A percentile compares a stretch with the other conserved stretches of the same genome.
Evolutionary conservation across 176 grass and related monocot genomes (phyloP).

Genomic region (Bothriochloa decipiens): DNA sequence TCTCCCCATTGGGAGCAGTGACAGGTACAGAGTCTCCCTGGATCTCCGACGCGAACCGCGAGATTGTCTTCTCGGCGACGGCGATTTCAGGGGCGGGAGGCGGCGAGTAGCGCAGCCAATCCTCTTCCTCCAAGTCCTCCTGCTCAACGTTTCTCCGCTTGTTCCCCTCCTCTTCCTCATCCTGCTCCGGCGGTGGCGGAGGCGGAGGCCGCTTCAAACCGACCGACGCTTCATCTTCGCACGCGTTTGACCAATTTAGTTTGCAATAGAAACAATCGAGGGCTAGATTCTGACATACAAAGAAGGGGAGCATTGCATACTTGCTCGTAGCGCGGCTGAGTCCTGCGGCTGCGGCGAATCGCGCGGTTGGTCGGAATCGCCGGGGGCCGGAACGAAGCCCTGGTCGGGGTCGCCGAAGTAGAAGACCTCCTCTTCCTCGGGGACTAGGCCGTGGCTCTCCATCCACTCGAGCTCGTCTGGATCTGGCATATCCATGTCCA

Average conservation of each 20-base stretch:
- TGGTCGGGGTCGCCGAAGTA: conserved; percentile 36
- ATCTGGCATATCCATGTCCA: conserved; percentile 79
- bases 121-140: conserved; percentile 48
- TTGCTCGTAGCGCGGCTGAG: neutral
- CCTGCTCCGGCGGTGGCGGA: conserved; percentile 50
- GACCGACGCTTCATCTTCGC: conserved; percentile 21
- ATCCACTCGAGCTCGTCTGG: conserved; percentile 87
- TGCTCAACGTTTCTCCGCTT: conserved; percentile 41
- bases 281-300: neutral
- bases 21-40: conserved; percentile 70
- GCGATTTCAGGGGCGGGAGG: conserved; percentile 35
- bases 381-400: neutral
- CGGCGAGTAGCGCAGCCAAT: conserved; percentile 46
- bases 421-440: conserved; percentile 53
- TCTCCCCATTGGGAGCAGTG: conserved; percentile 74
- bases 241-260: conserved; percentile 18
- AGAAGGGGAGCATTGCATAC: neutral
- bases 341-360: conserved; percentile 10
- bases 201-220: conserved; percentile 48
- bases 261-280: neutral
- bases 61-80: conserved; percentile 58
- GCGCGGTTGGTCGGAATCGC: neutral
- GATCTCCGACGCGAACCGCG: conserved; percentile 77
- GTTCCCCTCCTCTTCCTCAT: conserved; percentile 54
- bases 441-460: conserved; percentile 59